Evolutionary conservation across 83 land plant species (phyloP).

Genomic region (Picea abies): DNA sequence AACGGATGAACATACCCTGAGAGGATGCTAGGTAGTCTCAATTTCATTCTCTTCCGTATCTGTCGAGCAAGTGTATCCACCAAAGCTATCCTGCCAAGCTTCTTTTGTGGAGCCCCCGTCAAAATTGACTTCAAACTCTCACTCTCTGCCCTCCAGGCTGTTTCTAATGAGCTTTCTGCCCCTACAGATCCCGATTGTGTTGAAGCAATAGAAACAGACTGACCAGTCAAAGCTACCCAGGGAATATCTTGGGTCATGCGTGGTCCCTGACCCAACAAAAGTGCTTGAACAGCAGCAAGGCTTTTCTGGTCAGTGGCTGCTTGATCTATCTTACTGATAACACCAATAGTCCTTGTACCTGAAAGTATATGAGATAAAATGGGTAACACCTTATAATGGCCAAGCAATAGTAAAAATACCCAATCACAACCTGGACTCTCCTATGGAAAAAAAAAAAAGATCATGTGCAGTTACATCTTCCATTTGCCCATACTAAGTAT

Average conservation of each 20-base stretch:
- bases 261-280: constrained; percentile 88
- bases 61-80: constrained; percentile 88
- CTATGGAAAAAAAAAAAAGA: neutral
- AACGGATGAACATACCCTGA: constrained; percentile 62
- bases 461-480: neutral
- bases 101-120: constrained; percentile 77
- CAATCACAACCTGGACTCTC: too few relatives aligned
- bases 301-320: constrained; percentile 83
- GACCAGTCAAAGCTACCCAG: constrained; percentile 99
- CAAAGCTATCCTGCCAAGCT: constrained; percentile 94
- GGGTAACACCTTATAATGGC: neutral
- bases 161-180: constrained; percentile 88
- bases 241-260: constrained; percentile 74
- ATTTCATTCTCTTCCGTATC: constrained; percentile 90
- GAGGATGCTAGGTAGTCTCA: constrained; percentile 85
- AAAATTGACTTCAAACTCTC: constrained; percentile 86
- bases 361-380: neutral
- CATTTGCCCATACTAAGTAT: neutral
- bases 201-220: constrained; percentile 95
- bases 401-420: too few relatives aligned
- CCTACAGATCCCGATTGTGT: constrained; percentile 86
- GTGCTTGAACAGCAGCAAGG: constrained; percentile 96
- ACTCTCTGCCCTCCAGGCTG: constrained; percentile 99
- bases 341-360: constrained; percentile 95
- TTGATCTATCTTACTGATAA: constrained; percentile 98